These are phyloP conservation scores for Tuber melanosporum DNA, from an alignment of 495 filamentous ascomycete genomes.

Conservation along the genomic window DNA sequence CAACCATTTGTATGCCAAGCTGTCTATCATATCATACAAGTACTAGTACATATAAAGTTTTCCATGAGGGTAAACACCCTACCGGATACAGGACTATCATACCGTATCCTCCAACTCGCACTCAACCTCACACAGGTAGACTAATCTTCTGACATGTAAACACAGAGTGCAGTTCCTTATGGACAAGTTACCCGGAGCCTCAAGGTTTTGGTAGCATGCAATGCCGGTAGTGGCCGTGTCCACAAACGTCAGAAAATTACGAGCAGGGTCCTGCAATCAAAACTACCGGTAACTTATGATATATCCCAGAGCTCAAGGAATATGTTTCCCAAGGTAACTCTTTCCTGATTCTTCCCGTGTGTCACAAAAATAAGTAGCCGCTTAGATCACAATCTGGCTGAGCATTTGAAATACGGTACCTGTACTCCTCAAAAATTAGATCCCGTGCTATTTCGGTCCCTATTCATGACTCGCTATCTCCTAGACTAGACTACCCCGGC, in stretches of 20 bases:
- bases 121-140: too few species aligned
- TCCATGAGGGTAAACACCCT: too few species aligned
- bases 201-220: too few species aligned
- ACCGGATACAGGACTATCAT: too few species aligned
- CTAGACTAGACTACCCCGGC: background rate
- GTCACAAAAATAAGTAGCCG: background rate
- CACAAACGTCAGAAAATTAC: too few species aligned
- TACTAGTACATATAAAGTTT: too few species aligned
- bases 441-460: background rate
- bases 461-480: background rate
- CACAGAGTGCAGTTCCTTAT: too few species aligned
- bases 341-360: background rate
- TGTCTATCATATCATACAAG: too few species aligned
- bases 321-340: background rate
- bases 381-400: background rate
- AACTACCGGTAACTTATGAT: background rate
- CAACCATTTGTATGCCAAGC: too few species aligned
- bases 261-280: background rate
- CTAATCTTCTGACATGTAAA: too few species aligned
- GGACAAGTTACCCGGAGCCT: too few species aligned
- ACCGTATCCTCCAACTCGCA: too few species aligned
- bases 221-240: background rate
- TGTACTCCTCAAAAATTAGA: background rate
- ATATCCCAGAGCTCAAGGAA: background rate
- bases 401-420: background rate